These are phyloP conservation scores for Pythium guiyangense DNA, from an alignment of 352 stramenopile species.

Conservation along the genomic window DNA sequence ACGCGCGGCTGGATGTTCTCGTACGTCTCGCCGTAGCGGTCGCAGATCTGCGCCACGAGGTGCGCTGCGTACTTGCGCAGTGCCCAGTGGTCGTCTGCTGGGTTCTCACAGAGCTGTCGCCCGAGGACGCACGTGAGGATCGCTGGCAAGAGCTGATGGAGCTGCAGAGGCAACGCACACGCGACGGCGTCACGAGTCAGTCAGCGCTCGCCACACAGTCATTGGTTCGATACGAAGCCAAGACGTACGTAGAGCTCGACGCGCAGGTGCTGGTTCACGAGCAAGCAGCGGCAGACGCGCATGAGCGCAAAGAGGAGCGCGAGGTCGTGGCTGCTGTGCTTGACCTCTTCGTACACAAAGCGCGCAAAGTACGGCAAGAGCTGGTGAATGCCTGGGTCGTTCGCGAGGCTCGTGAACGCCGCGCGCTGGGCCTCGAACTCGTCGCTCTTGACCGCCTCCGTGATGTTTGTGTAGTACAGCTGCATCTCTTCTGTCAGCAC, in stretches of 20 bases:
- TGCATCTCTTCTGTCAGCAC: slow-evolving; percentile 89
- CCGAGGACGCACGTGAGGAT: slow-evolving; percentile 92
- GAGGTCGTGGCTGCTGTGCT: slow-evolving; percentile 79
- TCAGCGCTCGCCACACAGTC: too few species aligned
- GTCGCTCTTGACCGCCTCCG: slow-evolving; percentile 72
- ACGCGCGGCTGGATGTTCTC: slow-evolving; percentile 89
- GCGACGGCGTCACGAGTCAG: too few species aligned
- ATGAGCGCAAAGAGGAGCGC: slow-evolving; percentile 83
- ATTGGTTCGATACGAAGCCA: too few species aligned
- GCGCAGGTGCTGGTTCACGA: slow-evolving; percentile 90
- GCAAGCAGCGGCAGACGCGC: slow-evolving; percentile 83
- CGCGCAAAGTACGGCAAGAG: slow-evolving; percentile 87
- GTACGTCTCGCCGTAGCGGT: slow-evolving; percentile 89
- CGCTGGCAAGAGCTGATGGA: slow-evolving; percentile 92
- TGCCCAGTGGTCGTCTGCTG: slow-evolving; percentile 88
- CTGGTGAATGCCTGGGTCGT: slow-evolving; percentile 87
- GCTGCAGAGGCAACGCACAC: too few species aligned
- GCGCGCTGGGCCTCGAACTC: slow-evolving; percentile 71
- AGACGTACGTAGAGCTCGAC: slow-evolving; percentile 92
- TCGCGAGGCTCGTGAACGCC: slow-evolving; percentile 68
- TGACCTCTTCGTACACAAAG: slow-evolving; percentile 87
- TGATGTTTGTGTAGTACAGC: slow-evolving; percentile 88
- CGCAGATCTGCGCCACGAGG: slow-evolving; percentile 79
- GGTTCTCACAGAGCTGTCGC: slow-evolving; percentile 84
- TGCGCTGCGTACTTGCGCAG: slow-evolving; percentile 84